phyloP scores from a whole-genome alignment of 441 rosid species.

The Aquilaria agallochum region DNA sequence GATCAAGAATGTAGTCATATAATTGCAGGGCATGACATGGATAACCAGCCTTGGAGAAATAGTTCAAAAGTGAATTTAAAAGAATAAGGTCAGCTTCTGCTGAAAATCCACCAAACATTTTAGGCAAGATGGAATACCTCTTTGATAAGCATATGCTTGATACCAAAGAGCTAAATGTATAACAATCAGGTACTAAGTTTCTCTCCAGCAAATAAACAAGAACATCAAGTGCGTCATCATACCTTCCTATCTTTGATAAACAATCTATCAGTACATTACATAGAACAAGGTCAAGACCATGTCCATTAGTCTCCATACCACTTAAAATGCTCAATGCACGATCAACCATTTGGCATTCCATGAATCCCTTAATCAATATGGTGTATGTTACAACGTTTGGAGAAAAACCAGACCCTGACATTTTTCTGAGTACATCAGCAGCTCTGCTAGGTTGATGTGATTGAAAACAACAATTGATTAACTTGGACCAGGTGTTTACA shows the following conservation, averaged over 20 bases:
- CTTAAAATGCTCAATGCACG: slow-evolving; percentile 37
- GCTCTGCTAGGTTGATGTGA: slow-evolving; percentile 42
- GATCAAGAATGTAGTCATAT: slow-evolving; percentile 34
- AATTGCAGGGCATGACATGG: slow-evolving; percentile 36
- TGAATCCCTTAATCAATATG: slow-evolving; percentile 48
- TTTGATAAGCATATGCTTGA: slow-evolving; percentile 37
- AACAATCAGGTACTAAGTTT: slow-evolving; percentile 57
- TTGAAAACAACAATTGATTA: slow-evolving; percentile 44
- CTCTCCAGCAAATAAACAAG: slow-evolving; percentile 22
- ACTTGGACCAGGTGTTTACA: slow-evolving; percentile 46
- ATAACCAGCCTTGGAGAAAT: slow-evolving; percentile 45
- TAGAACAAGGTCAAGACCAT: slow-evolving; percentile 55
- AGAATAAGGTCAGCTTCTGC: slow-evolving; percentile 41
- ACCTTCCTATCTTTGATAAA: slow-evolving; percentile 42
- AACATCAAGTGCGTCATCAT: slow-evolving; percentile 35
- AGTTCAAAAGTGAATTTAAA: slow-evolving; percentile 51
- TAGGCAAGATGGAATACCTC: slow-evolving; percentile 29
- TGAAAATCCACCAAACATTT: slow-evolving; percentile 24
- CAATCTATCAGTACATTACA: slow-evolving; percentile 57
- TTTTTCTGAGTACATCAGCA: slow-evolving; percentile 41
- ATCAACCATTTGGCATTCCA: slow-evolving; percentile 42
- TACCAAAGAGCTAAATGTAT: slow-evolving; percentile 53
- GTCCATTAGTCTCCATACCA: slow-evolving; percentile 36
- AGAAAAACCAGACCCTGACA: slow-evolving; percentile 45
- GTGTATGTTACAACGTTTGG: slow-evolving; percentile 70